These are phyloP conservation scores for Pisolithus orientalis DNA, from an alignment of 768 basidiomycete species.

Conservation along the genomic window DNA sequence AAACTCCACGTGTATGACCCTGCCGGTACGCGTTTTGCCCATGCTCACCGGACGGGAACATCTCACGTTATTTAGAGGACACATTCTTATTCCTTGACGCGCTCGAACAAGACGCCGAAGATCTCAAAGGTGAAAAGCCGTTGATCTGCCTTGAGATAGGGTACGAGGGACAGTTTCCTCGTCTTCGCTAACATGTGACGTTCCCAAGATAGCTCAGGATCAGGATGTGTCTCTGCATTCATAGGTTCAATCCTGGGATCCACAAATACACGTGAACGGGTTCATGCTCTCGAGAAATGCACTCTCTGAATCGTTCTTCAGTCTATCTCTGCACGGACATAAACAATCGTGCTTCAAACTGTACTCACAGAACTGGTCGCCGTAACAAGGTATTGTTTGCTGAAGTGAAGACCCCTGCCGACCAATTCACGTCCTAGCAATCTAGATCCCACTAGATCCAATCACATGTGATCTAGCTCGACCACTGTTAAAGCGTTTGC, in stretches of 20 bases:
- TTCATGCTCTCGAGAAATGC: not conserved
- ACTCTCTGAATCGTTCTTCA: slow-evolving; percentile 21
- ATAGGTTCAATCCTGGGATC: slow-evolving; percentile 64
- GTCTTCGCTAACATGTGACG: not conserved
- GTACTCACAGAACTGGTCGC: slow-evolving; percentile 59
- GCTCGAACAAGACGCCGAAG: slow-evolving; percentile 73
- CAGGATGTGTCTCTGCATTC: slow-evolving; percentile 89
- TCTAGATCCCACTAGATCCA: slow-evolving; percentile 57
- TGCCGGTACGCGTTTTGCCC: slow-evolving; percentile 46
- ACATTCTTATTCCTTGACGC: slow-evolving; percentile 92
- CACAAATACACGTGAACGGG: slow-evolving; percentile 46
- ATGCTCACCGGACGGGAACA: not conserved
- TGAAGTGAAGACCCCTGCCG: not conserved
- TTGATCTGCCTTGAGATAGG: slow-evolving; percentile 85
- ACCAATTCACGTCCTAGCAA: not conserved
- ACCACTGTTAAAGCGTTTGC: slow-evolving; percentile 55
- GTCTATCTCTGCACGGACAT: slow-evolving; percentile 90
- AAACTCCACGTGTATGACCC: slow-evolving; percentile 86
- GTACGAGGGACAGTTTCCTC: slow-evolving; percentile 36
- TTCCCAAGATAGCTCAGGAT: slow-evolving; percentile 66
- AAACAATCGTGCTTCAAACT: slow-evolving; percentile 66
- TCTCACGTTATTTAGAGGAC: slow-evolving; percentile 59
- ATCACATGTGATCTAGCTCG: slow-evolving; percentile 58
- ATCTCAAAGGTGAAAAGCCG: slow-evolving; percentile 46
- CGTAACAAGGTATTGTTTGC: slow-evolving; percentile 56